A percentile compares a stretch with the other conserved stretches of the same genome.
Evolutionary conservation across 768 basidiomycete species (phyloP).

Genomic region (Leccinum subgranulosum): DNA sequence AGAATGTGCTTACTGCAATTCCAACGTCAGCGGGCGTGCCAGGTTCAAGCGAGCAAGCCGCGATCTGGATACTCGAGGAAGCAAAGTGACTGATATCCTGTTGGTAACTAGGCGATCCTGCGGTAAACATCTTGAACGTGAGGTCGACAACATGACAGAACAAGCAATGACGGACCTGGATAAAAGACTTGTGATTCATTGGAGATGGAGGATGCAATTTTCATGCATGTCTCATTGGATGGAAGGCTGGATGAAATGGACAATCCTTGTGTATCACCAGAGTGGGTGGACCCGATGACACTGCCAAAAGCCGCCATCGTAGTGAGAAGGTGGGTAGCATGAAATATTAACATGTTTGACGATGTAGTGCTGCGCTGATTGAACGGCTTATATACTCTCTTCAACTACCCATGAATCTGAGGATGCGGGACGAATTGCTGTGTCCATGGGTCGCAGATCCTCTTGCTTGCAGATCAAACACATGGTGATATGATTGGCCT

Average conservation of each 20-base stretch:
- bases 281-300: background rate
- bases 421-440: background rate
- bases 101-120: conserved; percentile 30
- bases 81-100: conserved; percentile 33
- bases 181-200: conserved; percentile 1
- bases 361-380: background rate
- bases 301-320: background rate
- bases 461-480: background rate
- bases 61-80: background rate
- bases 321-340: background rate
- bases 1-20: background rate
- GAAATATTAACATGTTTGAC: conserved; percentile 10
- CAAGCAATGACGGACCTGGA: background rate
- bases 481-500: background rate
- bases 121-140: background rate
- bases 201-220: conserved; percentile 3
- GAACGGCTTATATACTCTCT: background rate
- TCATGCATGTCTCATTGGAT: background rate
- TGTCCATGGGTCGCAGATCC: background rate
- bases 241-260: background rate
- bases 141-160: no score
- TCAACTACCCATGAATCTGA: background rate
- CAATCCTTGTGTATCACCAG: background rate
- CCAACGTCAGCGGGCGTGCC: background rate
- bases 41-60: background rate